Conservation (phyloP, 805 yeast genomes). For the Tetrapisispora arboricola region DNA sequence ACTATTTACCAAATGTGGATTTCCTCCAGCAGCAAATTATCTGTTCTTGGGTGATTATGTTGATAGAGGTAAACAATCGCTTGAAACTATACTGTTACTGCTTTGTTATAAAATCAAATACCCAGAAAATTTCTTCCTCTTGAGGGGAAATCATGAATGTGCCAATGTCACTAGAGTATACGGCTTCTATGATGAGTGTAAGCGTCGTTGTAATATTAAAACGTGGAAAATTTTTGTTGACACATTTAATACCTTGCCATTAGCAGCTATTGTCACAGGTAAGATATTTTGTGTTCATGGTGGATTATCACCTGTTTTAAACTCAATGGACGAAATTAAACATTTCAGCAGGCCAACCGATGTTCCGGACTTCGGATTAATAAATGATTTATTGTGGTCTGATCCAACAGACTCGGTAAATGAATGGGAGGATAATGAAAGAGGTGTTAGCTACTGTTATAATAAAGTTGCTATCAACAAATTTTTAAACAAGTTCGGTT, state of each 20-base stretch:
- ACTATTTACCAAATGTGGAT: slow-evolving; percentile 88
- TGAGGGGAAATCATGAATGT: slow-evolving; percentile 97
- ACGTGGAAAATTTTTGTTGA: slow-evolving; percentile 91
- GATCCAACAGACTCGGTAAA: slow-evolving; percentile 52
- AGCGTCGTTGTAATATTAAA: slow-evolving; percentile 79
- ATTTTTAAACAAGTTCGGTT: slow-evolving; percentile 52
- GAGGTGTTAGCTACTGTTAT: slow-evolving; percentile 73
- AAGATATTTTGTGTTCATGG: slow-evolving; percentile 88
- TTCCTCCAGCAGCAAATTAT: slow-evolving; percentile 89
- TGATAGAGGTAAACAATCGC: slow-evolving; percentile 91
- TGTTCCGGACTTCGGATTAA: slow-evolving; percentile 65
- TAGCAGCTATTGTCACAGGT: slow-evolving; percentile 88
- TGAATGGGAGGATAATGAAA: slow-evolving; percentile 70
- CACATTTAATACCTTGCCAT: slow-evolving; percentile 87
- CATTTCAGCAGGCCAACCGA: slow-evolving; percentile 70
- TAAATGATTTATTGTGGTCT: slow-evolving; percentile 73
- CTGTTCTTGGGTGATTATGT: slow-evolving; percentile 92
- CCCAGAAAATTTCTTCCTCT: slow-evolving; percentile 86
- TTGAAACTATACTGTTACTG: slow-evolving; percentile 79
- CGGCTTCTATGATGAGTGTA: slow-evolving; percentile 96
- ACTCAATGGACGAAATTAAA: slow-evolving; percentile 54
- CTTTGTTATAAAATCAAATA: slow-evolving; percentile 90
- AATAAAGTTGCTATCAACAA: slow-evolving; percentile 58
- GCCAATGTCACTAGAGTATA: slow-evolving; percentile 93
- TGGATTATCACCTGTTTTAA: slow-evolving; percentile 64